Evolutionary conservation across 148 eudicot genomes (phyloP).

Genomic region (Hydrangea macrophylla): DNA sequence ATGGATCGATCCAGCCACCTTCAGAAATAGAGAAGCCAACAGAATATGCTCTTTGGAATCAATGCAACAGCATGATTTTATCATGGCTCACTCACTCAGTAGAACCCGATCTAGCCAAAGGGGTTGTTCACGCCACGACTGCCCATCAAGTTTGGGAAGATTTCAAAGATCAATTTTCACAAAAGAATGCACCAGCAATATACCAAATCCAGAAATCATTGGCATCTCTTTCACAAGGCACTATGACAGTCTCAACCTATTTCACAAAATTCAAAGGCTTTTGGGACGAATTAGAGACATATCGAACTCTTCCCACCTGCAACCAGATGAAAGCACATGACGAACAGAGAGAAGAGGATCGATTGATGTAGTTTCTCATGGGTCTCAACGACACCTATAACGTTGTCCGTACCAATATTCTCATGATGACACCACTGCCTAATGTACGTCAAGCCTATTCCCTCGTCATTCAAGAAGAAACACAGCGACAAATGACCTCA

Average conservation of each 20-base stretch:
- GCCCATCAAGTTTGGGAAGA: conserved; percentile 3
- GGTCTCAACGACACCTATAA: background rate
- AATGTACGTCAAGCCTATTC: background rate
- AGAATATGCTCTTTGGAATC: too few relatives aligned
- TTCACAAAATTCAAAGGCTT: too few relatives aligned
- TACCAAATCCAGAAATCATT: background rate
- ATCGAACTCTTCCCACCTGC: too few relatives aligned
- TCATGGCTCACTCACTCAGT: conserved; percentile 8
- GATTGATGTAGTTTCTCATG: background rate
- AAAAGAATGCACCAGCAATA: too few relatives aligned
- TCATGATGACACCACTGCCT: background rate
- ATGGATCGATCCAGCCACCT: background rate
- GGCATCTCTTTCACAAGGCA: too few relatives aligned
- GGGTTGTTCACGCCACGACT: conserved; percentile 4
- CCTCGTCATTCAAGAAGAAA: background rate
- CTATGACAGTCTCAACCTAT: too few relatives aligned
- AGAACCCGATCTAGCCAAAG: conserved; percentile 7
- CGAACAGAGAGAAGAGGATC: background rate
- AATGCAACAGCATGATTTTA: background rate
- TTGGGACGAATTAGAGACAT: too few relatives aligned
- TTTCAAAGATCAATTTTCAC: background rate
- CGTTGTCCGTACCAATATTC: background rate
- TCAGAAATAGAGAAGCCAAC: background rate
- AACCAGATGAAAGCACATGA: background rate
- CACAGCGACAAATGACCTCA: background rate